A percentile compares a stretch with the other conserved stretches of the same genome.
These are phyloP conservation scores for Bacterosira constricta DNA, from an alignment of 108 stramenopile genomes.

Conservation along the genomic window DNA sequence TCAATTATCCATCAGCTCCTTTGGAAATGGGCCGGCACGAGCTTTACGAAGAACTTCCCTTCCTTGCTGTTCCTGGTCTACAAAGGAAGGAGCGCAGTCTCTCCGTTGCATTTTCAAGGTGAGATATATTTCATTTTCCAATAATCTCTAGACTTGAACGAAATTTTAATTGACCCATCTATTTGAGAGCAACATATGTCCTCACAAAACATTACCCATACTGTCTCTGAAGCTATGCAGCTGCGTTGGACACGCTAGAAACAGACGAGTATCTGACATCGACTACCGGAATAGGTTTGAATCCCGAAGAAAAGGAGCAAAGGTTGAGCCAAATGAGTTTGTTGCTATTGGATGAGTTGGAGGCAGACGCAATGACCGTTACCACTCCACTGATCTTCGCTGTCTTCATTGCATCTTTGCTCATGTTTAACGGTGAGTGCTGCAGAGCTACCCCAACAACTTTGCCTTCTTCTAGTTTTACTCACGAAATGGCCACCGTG, in stretches of 20 bases:
- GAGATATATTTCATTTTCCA: too few relatives aligned
- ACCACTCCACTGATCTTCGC: slow-evolving; percentile 87
- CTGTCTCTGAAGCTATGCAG: slow-evolving; percentile 80
- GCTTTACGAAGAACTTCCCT: slow-evolving; percentile 82
- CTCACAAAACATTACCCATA: too few relatives aligned
- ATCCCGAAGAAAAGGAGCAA: slow-evolving; percentile 52
- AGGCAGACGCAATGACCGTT: slow-evolving; percentile 77
- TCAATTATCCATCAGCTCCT: slow-evolving; percentile 44
- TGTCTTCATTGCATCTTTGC: slow-evolving; percentile 56
- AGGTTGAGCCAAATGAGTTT: slow-evolving; percentile 63
- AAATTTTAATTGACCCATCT: too few relatives aligned
- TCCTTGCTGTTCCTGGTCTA: slow-evolving; percentile 81
- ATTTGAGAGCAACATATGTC: too few relatives aligned
- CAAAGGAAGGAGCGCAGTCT: slow-evolving; percentile 71
- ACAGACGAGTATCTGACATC: slow-evolving; percentile 44
- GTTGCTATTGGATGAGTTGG: slow-evolving; percentile 84
- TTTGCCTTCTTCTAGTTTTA: neutral
- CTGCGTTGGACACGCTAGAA: slow-evolving; percentile 70
- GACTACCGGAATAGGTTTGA: slow-evolving; percentile 39
- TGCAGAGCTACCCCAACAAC: too few relatives aligned
- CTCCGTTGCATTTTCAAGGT: slow-evolving; percentile 74
- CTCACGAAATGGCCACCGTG: neutral
- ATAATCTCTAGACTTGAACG: too few relatives aligned
- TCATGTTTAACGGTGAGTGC: slow-evolving; percentile 38
- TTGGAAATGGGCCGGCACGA: slow-evolving; percentile 83